Evolutionary conservation across 345 rosid genomes (phyloP).

Genomic region (Cardiospermum halicacabum): DNA sequence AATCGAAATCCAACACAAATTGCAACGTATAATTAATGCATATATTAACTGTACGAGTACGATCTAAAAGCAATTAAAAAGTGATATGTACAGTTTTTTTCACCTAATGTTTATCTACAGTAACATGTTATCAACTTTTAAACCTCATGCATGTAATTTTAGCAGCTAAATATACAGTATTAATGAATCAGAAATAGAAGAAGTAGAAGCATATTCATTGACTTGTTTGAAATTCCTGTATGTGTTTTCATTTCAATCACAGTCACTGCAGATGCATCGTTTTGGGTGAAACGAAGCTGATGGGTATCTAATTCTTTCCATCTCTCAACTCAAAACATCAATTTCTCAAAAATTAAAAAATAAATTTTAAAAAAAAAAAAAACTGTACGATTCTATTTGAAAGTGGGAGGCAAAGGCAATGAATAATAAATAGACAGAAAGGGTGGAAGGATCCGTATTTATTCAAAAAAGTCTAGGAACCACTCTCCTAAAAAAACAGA

Average conservation of each 20-base stretch:
- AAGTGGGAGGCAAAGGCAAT: conserved; percentile 22
- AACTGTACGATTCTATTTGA: neutral
- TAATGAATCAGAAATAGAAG: neutral
- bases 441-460: conserved; percentile 1
- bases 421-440: conserved; percentile 13
- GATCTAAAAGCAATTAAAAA: too few relatives aligned
- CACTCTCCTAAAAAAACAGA: conserved; percentile 14
- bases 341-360: conserved; percentile 13
- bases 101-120: too few relatives aligned
- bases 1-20: neutral
- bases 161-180: too few relatives aligned
- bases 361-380: neutral
- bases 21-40: neutral
- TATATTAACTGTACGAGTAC: neutral
- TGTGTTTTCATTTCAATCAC: conserved; percentile 5
- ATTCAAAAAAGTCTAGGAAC: conserved; percentile 11
- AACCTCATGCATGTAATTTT: too few relatives aligned
- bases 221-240: conserved; percentile 17
- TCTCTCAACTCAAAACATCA: neutral
- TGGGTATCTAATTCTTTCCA: conserved; percentile 8
- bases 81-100: too few relatives aligned
- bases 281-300: conserved; percentile 25
- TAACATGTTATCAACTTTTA: too few relatives aligned
- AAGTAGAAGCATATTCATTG: conserved; percentile 16
- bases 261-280: conserved; percentile 10